Evolutionary conservation across 2,329 filamentous ascomycete species (phyloP).

Genomic region (Conoideocrella luteorostrata): DNA sequence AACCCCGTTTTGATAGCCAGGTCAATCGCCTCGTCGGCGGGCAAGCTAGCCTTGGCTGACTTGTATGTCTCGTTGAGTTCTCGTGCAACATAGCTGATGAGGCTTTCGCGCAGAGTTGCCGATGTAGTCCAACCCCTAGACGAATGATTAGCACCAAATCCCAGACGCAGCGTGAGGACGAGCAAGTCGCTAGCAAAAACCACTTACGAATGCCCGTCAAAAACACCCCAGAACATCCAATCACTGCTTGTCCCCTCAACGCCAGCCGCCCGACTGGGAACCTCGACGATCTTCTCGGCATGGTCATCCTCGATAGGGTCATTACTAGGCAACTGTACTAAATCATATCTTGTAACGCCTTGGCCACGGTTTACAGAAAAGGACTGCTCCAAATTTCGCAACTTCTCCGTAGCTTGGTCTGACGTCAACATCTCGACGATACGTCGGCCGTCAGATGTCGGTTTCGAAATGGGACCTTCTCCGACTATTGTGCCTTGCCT

Average conservation of each 20-base stretch:
- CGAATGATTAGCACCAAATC: no score
- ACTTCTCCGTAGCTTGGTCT: constrained; percentile 84
- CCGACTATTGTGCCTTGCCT: constrained; percentile 82
- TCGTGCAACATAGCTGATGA: constrained; percentile 87
- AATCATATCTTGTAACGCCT: constrained; percentile 89
- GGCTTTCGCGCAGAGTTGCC: constrained; percentile 83
- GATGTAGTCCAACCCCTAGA: constrained; percentile 93
- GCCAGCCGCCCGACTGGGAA: constrained; percentile 52
- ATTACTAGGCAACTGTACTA: constrained; percentile 92
- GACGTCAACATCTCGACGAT: constrained; percentile 95
- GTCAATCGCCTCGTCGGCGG: constrained; percentile 76
- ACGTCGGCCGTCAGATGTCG: constrained; percentile 74
- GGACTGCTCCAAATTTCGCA: constrained; percentile 85
- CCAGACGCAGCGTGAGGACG: constrained; percentile 14
- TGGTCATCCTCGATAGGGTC: constrained; percentile 98
- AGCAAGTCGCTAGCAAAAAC: background rate
- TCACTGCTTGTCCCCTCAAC: constrained; percentile 50
- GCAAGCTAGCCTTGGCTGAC: constrained; percentile 54
- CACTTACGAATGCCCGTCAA: constrained; percentile 87
- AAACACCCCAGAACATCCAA: constrained; percentile 99
- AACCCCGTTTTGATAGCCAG: constrained; percentile 90
- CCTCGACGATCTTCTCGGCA: constrained; percentile 93
- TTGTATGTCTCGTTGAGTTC: constrained; percentile 93
- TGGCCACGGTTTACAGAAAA: constrained; percentile 83
- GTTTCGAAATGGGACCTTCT: constrained; percentile 81